These are phyloP conservation scores for Musa beccarii DNA, from an alignment of 176 grass and related monocot genomes.

Conservation along the genomic window DNA sequence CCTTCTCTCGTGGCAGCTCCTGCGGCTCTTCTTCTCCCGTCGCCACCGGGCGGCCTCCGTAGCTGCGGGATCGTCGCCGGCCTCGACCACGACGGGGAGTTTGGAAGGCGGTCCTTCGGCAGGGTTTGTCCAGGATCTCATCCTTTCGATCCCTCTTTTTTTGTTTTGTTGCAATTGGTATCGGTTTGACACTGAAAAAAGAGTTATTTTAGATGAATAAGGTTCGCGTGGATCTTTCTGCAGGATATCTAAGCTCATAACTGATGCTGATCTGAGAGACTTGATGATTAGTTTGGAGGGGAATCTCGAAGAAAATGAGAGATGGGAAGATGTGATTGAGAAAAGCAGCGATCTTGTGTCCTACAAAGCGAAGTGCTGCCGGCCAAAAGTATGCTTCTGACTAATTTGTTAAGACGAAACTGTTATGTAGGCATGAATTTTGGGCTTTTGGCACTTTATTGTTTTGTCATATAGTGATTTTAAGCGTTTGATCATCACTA, in stretches of 20 bases:
- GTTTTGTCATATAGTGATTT: neutral
- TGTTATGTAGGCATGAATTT: neutral
- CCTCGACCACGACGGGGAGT: neutral
- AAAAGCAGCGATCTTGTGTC: conserved; percentile 53
- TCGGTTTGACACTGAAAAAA: neutral
- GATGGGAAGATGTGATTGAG: conserved; percentile 57
- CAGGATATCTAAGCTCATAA: conserved; percentile 50
- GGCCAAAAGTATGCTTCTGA: conserved; percentile 37
- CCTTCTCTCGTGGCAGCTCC: conserved; percentile 28
- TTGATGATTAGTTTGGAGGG: conserved; percentile 41
- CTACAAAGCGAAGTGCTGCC: conserved; percentile 70
- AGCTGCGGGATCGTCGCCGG: neutral
- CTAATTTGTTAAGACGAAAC: neutral
- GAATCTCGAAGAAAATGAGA: conserved; percentile 30
- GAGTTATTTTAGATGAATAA: neutral
- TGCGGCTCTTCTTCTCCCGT: conserved; percentile 33
- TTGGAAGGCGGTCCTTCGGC: neutral
- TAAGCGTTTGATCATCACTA: neutral
- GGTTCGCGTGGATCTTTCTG: neutral
- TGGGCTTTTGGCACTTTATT: neutral
- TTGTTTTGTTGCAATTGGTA: neutral
- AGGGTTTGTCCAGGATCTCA: neutral
- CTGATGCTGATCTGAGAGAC: conserved; percentile 62
- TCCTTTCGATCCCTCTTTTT: neutral
- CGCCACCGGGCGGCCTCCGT: conserved; percentile 5